Evolutionary conservation across 148 eudicot genomes (phyloP).

Genomic region (Camellia granthamiana): DNA sequence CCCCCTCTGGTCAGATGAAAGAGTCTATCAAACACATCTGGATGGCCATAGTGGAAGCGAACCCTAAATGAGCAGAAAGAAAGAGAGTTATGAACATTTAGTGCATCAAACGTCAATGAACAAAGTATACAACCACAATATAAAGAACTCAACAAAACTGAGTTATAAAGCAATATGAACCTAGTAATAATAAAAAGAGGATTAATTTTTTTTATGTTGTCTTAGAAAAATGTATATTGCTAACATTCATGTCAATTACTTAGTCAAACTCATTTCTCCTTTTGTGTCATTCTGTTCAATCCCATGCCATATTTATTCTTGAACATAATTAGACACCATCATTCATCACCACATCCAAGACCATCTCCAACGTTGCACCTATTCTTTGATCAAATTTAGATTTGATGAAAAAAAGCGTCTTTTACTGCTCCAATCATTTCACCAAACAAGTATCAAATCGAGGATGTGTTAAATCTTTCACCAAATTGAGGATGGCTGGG

Average conservation of each 20-base stretch:
- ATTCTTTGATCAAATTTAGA: too few relatives aligned
- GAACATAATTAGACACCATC: not conserved
- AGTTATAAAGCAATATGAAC: not conserved
- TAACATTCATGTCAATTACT: not conserved
- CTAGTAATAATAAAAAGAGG: not conserved
- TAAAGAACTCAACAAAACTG: not conserved
- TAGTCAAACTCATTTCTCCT: not conserved
- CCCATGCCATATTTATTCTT: not conserved
- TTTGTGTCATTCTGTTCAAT: not conserved
- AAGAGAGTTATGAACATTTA: slow-evolving; percentile 3
- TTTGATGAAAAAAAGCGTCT: too few relatives aligned
- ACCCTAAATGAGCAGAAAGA: slow-evolving; percentile 37
- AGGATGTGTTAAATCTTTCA: too few relatives aligned
- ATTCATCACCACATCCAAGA: not conserved
- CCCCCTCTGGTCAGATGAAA: slow-evolving; percentile 70
- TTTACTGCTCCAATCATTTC: too few relatives aligned
- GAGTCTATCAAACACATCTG: slow-evolving; percentile 69
- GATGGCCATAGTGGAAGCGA: slow-evolving; percentile 77
- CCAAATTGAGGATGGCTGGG: too few relatives aligned
- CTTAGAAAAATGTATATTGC: not conserved
- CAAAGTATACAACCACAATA: not conserved
- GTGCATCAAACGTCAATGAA: not conserved
- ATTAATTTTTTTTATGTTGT: not conserved
- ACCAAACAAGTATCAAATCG: too few relatives aligned
- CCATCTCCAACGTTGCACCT: too few relatives aligned